Evolutionary conservation across 192 early-diverging fungal genomes (phyloP).

Genomic region (Paraglomus occultum): DNA sequence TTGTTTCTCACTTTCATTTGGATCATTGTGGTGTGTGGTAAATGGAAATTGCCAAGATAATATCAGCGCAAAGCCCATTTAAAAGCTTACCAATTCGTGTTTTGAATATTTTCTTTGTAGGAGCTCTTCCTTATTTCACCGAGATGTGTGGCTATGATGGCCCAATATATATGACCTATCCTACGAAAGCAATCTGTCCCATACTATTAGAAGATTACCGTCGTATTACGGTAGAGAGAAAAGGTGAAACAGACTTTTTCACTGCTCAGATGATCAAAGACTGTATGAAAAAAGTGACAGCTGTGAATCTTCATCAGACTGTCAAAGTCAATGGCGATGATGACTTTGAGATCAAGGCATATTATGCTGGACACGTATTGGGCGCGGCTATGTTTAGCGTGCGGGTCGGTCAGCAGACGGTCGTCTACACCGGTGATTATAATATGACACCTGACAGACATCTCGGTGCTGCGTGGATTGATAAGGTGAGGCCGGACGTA

Average conservation of each 20-base stretch:
- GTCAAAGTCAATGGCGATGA: slow-evolving; percentile 70
- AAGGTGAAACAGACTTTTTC: slow-evolving; percentile 89
- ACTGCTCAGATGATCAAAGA: slow-evolving; percentile 84
- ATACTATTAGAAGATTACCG: slow-evolving; percentile 93
- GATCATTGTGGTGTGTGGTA: slow-evolving; percentile 84
- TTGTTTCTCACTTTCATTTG: slow-evolving; percentile 97
- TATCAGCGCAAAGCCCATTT: too few relatives aligned
- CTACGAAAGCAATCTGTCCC: slow-evolving; percentile 94
- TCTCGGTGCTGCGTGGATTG: slow-evolving; percentile 95
- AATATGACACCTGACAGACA: slow-evolving; percentile 92
- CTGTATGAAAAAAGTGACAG: slow-evolving; percentile 93
- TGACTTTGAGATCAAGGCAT: slow-evolving; percentile 79
- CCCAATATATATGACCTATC: slow-evolving; percentile 97
- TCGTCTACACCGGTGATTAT: slow-evolving; percentile 87
- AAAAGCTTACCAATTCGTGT: neutral
- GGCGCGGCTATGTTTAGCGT: slow-evolving; percentile 97
- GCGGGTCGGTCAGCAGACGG: slow-evolving; percentile 67
- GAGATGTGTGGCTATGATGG: slow-evolving; percentile 94
- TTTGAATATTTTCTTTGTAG: neutral
- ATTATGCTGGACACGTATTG: slow-evolving; percentile 97
- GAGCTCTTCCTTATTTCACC: slow-evolving; percentile 90
- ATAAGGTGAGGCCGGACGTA: slow-evolving; percentile 85
- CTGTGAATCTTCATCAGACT: slow-evolving; percentile 83
- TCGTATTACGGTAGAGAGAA: slow-evolving; percentile 85
- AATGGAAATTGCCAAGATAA: too few relatives aligned